phyloP scores from a whole-genome alignment of 179 eudicot genomes.

The Spergularia azorica region DNA sequence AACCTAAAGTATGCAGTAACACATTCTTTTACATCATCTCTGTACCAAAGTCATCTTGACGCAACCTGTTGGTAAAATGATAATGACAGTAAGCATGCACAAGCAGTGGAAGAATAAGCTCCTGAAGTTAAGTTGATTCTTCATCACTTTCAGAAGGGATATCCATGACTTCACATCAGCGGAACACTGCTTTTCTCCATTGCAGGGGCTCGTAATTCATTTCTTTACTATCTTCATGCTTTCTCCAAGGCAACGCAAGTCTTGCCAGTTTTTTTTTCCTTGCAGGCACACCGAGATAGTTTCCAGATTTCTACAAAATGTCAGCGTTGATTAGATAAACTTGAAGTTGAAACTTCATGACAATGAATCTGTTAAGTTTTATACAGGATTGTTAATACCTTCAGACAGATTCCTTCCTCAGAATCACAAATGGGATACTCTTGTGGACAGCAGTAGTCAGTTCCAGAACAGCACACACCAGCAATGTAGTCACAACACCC shows the following conservation, averaged over 20 bases:
- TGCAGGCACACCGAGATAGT: slow-evolving; percentile 38
- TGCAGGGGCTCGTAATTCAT: slow-evolving; percentile 32
- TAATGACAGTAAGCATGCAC: not conserved
- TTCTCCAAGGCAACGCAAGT: slow-evolving; percentile 64
- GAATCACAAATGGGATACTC: slow-evolving; percentile 66
- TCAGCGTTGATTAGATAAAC: not conserved
- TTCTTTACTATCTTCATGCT: slow-evolving; percentile 32
- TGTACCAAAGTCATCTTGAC: not conserved
- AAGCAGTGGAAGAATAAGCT: not conserved
- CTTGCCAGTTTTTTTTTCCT: slow-evolving; percentile 47
- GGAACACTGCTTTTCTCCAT: slow-evolving; percentile 35
- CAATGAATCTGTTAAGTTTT: not conserved
- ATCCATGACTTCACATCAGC: slow-evolving; percentile 11
- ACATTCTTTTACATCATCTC: too few species aligned
- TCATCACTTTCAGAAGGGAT: not conserved
- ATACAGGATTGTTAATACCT: slow-evolving; percentile 37
- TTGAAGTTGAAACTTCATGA: not conserved
- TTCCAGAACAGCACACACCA: slow-evolving; percentile 66
- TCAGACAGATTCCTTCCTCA: slow-evolving; percentile 48
- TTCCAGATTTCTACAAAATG: slow-evolving; percentile 31
- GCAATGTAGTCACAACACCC: slow-evolving; percentile 61
- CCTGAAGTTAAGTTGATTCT: not conserved
- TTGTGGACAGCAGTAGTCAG: slow-evolving; percentile 59
- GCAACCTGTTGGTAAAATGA: not conserved
- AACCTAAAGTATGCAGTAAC: too few species aligned